These are phyloP conservation scores for Atkinsonella texensis DNA, from an alignment of 2,329 filamentous ascomycete genomes.

Conservation along the genomic window DNA sequence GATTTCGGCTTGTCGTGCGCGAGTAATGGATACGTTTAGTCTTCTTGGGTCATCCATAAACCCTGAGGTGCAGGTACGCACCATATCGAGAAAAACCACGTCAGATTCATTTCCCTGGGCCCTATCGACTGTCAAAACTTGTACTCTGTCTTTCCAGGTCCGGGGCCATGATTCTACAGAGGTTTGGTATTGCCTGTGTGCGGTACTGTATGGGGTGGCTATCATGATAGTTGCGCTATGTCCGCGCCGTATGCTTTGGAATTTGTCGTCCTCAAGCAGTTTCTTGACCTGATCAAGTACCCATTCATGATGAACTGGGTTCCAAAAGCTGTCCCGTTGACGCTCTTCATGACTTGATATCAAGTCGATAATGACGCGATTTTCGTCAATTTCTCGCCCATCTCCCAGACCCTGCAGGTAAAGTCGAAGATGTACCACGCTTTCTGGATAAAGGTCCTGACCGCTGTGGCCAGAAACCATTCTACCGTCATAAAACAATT, in stretches of 20 bases:
- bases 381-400: conserved; percentile 15
- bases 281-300: conserved; percentile 20
- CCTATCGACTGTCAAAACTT: conserved; percentile 32
- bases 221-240: conserved; percentile 28
- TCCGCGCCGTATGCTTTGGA: conserved; percentile 14
- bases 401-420: conserved; percentile 18
- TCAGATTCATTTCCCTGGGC: conserved; percentile 36
- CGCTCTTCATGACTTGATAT: conserved; percentile 15
- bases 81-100: conserved; percentile 34
- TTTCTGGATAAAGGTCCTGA: conserved; percentile 14
- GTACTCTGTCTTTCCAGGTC: conserved; percentile 19
- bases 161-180: conserved; percentile 16
- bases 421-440: conserved; percentile 16
- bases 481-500: conserved; percentile 26
- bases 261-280: conserved; percentile 10
- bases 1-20: conserved; percentile 32
- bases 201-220: conserved; percentile 30
- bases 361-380: conserved; percentile 25
- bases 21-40: conserved; percentile 33
- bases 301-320: conserved; percentile 26
- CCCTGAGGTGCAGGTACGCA: conserved; percentile 23
- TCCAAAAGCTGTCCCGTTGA: conserved; percentile 26
- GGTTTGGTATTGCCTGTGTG: conserved; percentile 22
- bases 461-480: conserved; percentile 23
- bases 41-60: conserved; percentile 33